These are phyloP conservation scores for Epichloe scottii DNA, from an alignment of 2,329 filamentous ascomycete genomes.

Conservation along the genomic window DNA sequence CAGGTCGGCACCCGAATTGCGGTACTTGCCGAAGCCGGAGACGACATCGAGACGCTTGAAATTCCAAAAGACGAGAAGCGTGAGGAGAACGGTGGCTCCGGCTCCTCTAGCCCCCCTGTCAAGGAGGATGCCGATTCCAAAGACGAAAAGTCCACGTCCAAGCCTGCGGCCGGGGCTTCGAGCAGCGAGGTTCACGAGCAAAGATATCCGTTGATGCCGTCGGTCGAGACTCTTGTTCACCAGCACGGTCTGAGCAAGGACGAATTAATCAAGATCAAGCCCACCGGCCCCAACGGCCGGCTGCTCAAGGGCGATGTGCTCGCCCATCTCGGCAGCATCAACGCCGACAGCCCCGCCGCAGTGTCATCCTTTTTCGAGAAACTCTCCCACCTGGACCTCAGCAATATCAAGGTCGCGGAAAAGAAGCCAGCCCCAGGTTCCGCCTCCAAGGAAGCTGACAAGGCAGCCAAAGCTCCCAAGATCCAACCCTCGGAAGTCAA, in stretches of 20 bases:
- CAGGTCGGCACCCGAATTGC: slow-evolving; percentile 73
- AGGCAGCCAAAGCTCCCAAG: slow-evolving; percentile 28
- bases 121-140: slow-evolving; percentile 14
- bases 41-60: slow-evolving; percentile 63
- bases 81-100: slow-evolving; percentile 18
- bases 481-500: slow-evolving; percentile 47
- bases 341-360: slow-evolving; percentile 55
- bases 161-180: slow-evolving; percentile 23
- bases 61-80: slow-evolving; percentile 56
- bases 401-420: slow-evolving; percentile 76
- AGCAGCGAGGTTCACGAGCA: slow-evolving; percentile 46
- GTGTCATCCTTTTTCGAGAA: slow-evolving; percentile 61
- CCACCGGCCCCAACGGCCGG: slow-evolving; percentile 76
- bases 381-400: slow-evolving; percentile 76
- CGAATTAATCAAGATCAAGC: slow-evolving; percentile 68
- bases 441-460: slow-evolving; percentile 24
- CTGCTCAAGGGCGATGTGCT: slow-evolving; percentile 93
- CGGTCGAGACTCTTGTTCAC: slow-evolving; percentile 71
- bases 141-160: slow-evolving; percentile 36
- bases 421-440: slow-evolving; percentile 28
- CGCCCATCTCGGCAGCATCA: slow-evolving; percentile 72
- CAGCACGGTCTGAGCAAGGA: slow-evolving; percentile 64
- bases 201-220: slow-evolving; percentile 66
- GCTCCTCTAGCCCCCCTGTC: not conserved
- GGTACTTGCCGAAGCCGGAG: slow-evolving; percentile 68